phyloP scores from a whole-genome alignment of 2,329 filamentous ascomycete genomes.

The Orbilia javanica region DNA sequence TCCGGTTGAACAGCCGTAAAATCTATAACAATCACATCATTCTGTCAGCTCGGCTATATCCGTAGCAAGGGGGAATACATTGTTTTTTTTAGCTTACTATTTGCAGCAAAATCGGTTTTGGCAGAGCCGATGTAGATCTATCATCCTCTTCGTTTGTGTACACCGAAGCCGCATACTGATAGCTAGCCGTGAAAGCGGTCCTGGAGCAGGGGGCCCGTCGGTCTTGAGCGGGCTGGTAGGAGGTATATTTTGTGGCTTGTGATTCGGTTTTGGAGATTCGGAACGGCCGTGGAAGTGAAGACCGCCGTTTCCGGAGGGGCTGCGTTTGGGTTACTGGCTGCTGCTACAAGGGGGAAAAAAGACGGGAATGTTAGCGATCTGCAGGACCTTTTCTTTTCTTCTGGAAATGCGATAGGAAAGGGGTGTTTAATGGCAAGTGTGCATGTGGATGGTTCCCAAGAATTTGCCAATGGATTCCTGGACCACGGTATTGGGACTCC shows the following conservation, averaged over 20 bases:
- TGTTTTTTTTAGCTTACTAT: slow-evolving; percentile 51
- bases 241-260: slow-evolving; percentile 3
- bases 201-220: slow-evolving; percentile 36
- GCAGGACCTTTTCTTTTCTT: background rate
- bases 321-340: slow-evolving; percentile 49
- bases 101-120: slow-evolving; percentile 49
- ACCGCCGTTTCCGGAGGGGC: slow-evolving; percentile 47
- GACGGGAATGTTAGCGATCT: slow-evolving; percentile 18
- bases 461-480: slow-evolving; percentile 6
- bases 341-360: slow-evolving; percentile 30
- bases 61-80: background rate
- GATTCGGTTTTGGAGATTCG: slow-evolving; percentile 35
- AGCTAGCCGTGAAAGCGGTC: slow-evolving; percentile 57
- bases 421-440: background rate
- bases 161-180: slow-evolving; percentile 30
- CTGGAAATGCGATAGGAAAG: background rate
- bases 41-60: background rate
- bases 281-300: slow-evolving; percentile 14
- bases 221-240: background rate
- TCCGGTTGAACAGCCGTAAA: slow-evolving; percentile 32
- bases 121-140: slow-evolving; percentile 10
- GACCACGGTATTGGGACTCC: slow-evolving; percentile 50
- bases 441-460: slow-evolving; percentile 2
- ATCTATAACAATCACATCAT: slow-evolving; percentile 25
- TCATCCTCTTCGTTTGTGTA: slow-evolving; percentile 23